phyloP scores from a whole-genome alignment of 208 protist genomes.

The Crithidia acanthocephali region DNA sequence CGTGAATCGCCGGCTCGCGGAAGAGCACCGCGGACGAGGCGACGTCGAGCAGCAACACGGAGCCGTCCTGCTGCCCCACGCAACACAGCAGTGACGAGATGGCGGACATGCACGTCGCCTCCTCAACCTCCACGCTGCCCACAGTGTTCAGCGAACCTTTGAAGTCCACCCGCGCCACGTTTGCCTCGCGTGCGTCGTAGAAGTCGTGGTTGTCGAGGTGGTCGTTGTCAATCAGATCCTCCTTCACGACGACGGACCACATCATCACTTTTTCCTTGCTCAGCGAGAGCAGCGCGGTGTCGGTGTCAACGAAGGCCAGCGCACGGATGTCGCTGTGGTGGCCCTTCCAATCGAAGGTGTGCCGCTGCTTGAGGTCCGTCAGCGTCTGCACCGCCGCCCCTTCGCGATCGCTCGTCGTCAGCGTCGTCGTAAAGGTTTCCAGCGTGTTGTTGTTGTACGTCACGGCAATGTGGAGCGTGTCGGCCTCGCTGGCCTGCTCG shows the following conservation, averaged over 20 bases:
- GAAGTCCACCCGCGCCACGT: slow-evolving; percentile 53
- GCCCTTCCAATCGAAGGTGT: slow-evolving; percentile 59
- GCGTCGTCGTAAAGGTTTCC: slow-evolving; percentile 68
- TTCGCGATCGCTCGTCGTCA: slow-evolving; percentile 65
- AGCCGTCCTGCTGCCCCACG: slow-evolving; percentile 75
- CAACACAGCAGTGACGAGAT: slow-evolving; percentile 73
- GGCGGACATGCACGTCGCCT: slow-evolving; percentile 62
- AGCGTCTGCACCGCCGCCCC: slow-evolving; percentile 66
- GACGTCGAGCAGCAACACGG: slow-evolving; percentile 71
- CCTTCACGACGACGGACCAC: slow-evolving; percentile 71
- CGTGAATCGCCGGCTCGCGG: slow-evolving; percentile 83
- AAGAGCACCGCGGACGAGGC: slow-evolving; percentile 80
- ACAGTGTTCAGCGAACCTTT: slow-evolving; percentile 61
- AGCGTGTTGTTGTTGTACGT: slow-evolving; percentile 87
- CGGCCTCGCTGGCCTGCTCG: slow-evolving; percentile 37
- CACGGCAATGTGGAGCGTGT: slow-evolving; percentile 79
- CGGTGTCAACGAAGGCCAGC: slow-evolving; percentile 82
- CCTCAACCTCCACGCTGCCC: slow-evolving; percentile 58
- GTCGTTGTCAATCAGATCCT: slow-evolving; percentile 44
- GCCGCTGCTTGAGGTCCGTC: slow-evolving; percentile 62
- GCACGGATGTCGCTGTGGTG: slow-evolving; percentile 81
- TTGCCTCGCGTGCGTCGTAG: slow-evolving; percentile 78
- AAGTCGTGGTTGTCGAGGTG: slow-evolving; percentile 62
- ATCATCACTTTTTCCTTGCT: slow-evolving; percentile 84
- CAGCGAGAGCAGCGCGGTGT: slow-evolving; percentile 79